Percentiles rank a stretch among this genome's conserved stretches.
phyloP scores from a whole-genome alignment of 148 eudicot genomes.

The Beta vulgaris region DNA sequence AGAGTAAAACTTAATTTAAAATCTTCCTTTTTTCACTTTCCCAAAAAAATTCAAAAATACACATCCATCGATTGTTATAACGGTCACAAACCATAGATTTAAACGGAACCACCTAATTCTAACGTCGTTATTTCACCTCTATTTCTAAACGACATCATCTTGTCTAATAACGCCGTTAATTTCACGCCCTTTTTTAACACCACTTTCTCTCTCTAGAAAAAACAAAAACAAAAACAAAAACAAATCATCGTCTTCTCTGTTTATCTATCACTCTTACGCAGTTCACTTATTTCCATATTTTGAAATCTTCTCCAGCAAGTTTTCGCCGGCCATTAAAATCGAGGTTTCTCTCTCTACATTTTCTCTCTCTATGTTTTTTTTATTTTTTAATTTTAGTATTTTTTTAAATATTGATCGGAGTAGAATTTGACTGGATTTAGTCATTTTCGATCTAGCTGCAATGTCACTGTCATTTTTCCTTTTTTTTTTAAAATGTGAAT shows the following conservation, averaged over 20 bases:
- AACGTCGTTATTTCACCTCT: not conserved
- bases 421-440: constrained; percentile 16
- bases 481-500: not conserved
- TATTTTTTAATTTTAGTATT: not conserved
- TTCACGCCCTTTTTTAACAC: constrained; percentile 1
- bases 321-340: constrained; percentile 2
- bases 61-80: constrained; percentile 19
- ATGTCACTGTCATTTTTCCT: constrained; percentile 24
- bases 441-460: constrained; percentile 41
- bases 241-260: constrained; percentile 23
- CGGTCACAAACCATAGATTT: constrained; percentile 25
- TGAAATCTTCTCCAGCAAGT: constrained; percentile 13
- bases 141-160: not conserved
- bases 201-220: not conserved
- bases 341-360: not conserved
- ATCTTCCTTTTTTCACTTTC: not conserved
- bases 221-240: constrained; percentile 8
- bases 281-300: constrained; percentile 23
- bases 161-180: constrained; percentile 37
- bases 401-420: not conserved
- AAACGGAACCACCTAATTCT: constrained; percentile 20
- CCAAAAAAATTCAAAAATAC: constrained; percentile 14
- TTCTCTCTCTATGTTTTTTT: not conserved
- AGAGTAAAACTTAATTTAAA: not conserved
- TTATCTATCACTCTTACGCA: constrained; percentile 27